Evolutionary conservation across 2,329 filamentous ascomycete species (phyloP).

Genomic region (Seiridium cupressi): DNA sequence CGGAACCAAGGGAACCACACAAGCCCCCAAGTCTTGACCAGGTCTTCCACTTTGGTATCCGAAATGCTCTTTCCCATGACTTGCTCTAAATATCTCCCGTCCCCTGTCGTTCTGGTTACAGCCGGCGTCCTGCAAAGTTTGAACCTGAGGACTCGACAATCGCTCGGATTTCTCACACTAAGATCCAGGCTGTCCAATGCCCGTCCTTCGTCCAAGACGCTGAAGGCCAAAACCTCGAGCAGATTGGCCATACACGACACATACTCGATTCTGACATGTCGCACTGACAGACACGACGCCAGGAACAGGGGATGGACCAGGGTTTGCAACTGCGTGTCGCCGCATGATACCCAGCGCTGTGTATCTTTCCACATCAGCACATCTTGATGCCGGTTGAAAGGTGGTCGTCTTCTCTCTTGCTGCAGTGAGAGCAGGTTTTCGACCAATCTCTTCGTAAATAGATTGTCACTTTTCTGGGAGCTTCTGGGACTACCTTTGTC

Average conservation of each 20-base stretch:
- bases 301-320: slow-evolving; percentile 15
- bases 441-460: not conserved
- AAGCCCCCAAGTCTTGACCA: not conserved
- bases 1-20: slow-evolving; percentile 10
- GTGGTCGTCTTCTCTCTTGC: not conserved
- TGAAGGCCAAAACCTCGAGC: slow-evolving; percentile 13
- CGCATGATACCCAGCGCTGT: slow-evolving; percentile 11
- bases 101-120: not conserved
- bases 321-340: not conserved
- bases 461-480: not conserved
- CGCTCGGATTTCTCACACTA: slow-evolving; percentile 2
- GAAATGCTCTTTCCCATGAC: not conserved
- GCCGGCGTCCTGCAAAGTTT: not conserved
- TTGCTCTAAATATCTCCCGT: not conserved
- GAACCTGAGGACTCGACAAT: slow-evolving; percentile 2
- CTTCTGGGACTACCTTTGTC: too few relatives aligned
- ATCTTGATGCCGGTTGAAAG: slow-evolving; percentile 13
- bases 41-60: not conserved
- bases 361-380: slow-evolving; percentile 15
- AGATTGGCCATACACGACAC: slow-evolving; percentile 10
- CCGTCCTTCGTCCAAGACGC: slow-evolving; percentile 11
- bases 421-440: not conserved
- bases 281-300: slow-evolving; percentile 16
- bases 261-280: slow-evolving; percentile 14
- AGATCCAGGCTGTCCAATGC: slow-evolving; percentile 11